Percentiles rank a stretch among this genome's conserved stretches.
Conservation (phyloP, 2,329 filamentous ascomycete species). For the Chaetomiaceae sp. region DNA sequence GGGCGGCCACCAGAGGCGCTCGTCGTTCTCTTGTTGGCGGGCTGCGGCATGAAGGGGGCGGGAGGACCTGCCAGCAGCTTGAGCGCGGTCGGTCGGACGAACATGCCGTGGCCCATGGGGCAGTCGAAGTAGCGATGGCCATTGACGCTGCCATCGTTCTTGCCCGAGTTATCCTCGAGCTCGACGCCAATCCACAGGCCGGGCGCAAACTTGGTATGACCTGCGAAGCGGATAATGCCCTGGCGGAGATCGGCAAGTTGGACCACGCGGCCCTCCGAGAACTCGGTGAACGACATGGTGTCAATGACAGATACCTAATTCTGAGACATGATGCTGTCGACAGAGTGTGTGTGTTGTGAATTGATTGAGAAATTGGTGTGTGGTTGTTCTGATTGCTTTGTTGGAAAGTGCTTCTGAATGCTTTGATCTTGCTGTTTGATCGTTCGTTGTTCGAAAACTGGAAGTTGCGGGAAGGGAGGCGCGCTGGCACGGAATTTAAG, state of each 20-base stretch:
- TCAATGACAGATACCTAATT: not conserved
- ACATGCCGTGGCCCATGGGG: constrained; percentile 72
- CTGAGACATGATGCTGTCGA: constrained; percentile 18
- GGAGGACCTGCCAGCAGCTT: not conserved
- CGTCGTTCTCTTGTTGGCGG: constrained; percentile 32
- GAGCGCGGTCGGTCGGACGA: constrained; percentile 70
- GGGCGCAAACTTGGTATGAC: constrained; percentile 70
- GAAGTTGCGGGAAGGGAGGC: too few relatives aligned
- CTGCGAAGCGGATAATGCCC: constrained; percentile 76
- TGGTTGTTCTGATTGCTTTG: too few relatives aligned
- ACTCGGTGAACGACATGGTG: constrained; percentile 46
- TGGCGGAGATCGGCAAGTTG: constrained; percentile 73
- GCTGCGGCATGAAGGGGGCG: not conserved
- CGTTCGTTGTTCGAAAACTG: too few relatives aligned
- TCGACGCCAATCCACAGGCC: constrained; percentile 91
- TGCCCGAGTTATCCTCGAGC: constrained; percentile 74
- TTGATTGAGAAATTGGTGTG: not conserved
- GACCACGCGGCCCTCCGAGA: constrained; percentile 67
- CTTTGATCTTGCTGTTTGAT: too few relatives aligned
- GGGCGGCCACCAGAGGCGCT: too few relatives aligned
- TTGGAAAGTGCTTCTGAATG: too few relatives aligned
- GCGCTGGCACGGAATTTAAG: too few relatives aligned
- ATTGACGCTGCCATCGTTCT: constrained; percentile 90
- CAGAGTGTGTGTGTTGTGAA: too few relatives aligned
- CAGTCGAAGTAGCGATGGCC: constrained; percentile 89